Evolutionary conservation across 768 basidiomycete species (phyloP).

Genomic region (Thelephora ganbajun): DNA sequence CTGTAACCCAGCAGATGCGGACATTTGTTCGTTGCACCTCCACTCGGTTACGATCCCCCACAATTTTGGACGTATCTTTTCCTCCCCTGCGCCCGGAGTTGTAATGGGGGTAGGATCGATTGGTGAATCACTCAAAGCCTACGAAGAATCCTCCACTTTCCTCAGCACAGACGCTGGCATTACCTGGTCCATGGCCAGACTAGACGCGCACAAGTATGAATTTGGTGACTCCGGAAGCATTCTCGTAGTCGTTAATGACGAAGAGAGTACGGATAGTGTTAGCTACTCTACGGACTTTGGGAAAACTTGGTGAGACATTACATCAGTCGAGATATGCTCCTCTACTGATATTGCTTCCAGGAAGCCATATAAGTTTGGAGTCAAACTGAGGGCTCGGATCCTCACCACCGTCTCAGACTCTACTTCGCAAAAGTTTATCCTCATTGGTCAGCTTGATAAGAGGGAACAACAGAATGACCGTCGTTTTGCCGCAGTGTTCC

Average conservation of each 20-base stretch:
- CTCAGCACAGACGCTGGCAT: conserved; percentile 82
- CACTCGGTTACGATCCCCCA: conserved; percentile 88
- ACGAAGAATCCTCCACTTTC: conserved; percentile 89
- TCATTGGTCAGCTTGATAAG: conserved; percentile 66
- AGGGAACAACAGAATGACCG: conserved; percentile 35
- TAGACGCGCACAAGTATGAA: conserved; percentile 84
- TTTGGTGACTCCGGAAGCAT: conserved; percentile 87
- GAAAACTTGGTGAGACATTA: conserved; percentile 50
- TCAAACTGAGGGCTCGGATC: conserved; percentile 56
- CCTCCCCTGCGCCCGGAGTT: conserved; percentile 86
- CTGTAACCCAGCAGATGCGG: conserved; percentile 44
- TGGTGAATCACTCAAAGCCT: conserved; percentile 50
- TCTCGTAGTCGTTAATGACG: conserved; percentile 73
- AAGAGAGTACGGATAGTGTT: conserved; percentile 54
- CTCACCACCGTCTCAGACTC: conserved; percentile 90
- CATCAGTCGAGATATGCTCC: neutral
- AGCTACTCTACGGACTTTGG: conserved; percentile 78
- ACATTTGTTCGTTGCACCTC: conserved; percentile 73
- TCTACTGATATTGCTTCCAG: conserved; percentile 23
- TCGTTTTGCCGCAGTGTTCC: conserved; percentile 55
- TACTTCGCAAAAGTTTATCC: conserved; percentile 90
- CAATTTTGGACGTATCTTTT: conserved; percentile 90
- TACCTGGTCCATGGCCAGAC: conserved; percentile 66
- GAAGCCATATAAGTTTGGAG: conserved; percentile 54
- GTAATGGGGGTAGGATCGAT: conserved; percentile 95